Evolutionary conservation across 2,329 filamentous ascomycete species (phyloP).

Genomic region (Fusarium musae): DNA sequence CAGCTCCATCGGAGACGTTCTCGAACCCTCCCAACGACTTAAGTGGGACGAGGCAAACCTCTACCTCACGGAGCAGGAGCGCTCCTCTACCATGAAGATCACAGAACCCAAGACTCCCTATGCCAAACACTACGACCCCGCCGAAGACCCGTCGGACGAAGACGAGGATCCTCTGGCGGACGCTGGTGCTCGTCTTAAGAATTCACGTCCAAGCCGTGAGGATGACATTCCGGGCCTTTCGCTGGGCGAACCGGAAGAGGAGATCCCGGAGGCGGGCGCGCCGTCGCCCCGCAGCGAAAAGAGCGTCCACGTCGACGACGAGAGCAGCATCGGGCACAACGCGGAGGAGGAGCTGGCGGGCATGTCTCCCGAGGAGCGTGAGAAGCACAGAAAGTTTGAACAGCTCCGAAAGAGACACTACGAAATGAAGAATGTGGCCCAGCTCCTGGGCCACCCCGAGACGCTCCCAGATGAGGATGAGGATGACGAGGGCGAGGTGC

Average conservation of each 20-base stretch:
- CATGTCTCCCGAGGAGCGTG: conserved; percentile 76
- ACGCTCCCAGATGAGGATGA: conserved; percentile 69
- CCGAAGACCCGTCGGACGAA: conserved; percentile 85
- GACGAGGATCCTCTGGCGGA: conserved; percentile 61
- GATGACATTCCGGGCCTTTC: conserved; percentile 93
- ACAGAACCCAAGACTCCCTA: conserved; percentile 98
- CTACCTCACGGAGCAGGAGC: conserved; percentile 96
- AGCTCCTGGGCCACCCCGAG: conserved; percentile 82
- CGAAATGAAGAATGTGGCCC: conserved; percentile 96
- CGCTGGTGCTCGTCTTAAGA: conserved; percentile 45
- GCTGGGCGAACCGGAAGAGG: conserved; percentile 90
- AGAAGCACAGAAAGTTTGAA: conserved; percentile 94
- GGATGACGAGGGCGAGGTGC: conserved; percentile 63
- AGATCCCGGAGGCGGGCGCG: conserved; percentile 61
- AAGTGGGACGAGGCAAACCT: conserved; percentile 99
- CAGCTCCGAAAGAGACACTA: conserved; percentile 95
- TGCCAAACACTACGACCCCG: conserved; percentile 88
- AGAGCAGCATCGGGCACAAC: conserved; percentile 67
- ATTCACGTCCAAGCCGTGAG: conserved; percentile 56
- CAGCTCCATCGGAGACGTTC: conserved; percentile 54
- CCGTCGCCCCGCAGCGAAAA: conserved; percentile 61
- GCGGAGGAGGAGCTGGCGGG: conserved; percentile 65
- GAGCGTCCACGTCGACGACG: conserved; percentile 82
- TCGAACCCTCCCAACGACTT: conserved; percentile 74
- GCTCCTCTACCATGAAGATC: conserved; percentile 97